phyloP scores from a whole-genome alignment of 2,329 filamentous ascomycete species.

The Fusarium subglutinans region DNA sequence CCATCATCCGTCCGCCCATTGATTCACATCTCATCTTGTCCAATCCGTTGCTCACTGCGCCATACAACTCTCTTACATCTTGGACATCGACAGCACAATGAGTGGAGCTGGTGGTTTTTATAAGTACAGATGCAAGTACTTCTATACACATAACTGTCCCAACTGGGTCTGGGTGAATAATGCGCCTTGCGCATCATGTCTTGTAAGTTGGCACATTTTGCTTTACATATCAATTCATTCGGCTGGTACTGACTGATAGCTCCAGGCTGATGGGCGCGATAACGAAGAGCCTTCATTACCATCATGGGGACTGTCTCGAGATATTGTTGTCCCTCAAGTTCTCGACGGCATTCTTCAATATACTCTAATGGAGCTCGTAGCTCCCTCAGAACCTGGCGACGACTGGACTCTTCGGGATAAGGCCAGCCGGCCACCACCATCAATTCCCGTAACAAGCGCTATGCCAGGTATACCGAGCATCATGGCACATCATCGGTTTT shows the following conservation, averaged over 20 bases:
- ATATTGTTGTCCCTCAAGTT: conserved; percentile 57
- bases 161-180: conserved; percentile 66
- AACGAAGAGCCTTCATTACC: conserved; percentile 46
- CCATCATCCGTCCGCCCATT: conserved; percentile 18
- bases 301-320: conserved; percentile 46
- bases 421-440: conserved; percentile 39
- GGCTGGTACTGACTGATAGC: conserved; percentile 23
- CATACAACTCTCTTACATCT: conserved; percentile 4
- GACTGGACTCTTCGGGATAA: conserved; percentile 52
- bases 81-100: conserved; percentile 38
- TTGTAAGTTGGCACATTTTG: conserved; percentile 50
- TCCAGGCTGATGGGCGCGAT: conserved; percentile 62
- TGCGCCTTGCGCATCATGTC: conserved; percentile 58
- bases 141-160: conserved; percentile 59
- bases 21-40: conserved; percentile 14
- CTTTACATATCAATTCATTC: background rate
- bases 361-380: conserved; percentile 57
- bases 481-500: conserved; percentile 40
- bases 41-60: background rate
- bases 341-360: conserved; percentile 59
- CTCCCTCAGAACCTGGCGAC: conserved; percentile 49
- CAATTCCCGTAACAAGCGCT: conserved; percentile 43
- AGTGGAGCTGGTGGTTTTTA: conserved; percentile 56
- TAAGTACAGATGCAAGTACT: conserved; percentile 66
- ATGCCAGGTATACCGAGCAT: conserved; percentile 42